Evolutionary conservation across 331 rosid species (phyloP).

Genomic region (Spiraea crenata): DNA sequence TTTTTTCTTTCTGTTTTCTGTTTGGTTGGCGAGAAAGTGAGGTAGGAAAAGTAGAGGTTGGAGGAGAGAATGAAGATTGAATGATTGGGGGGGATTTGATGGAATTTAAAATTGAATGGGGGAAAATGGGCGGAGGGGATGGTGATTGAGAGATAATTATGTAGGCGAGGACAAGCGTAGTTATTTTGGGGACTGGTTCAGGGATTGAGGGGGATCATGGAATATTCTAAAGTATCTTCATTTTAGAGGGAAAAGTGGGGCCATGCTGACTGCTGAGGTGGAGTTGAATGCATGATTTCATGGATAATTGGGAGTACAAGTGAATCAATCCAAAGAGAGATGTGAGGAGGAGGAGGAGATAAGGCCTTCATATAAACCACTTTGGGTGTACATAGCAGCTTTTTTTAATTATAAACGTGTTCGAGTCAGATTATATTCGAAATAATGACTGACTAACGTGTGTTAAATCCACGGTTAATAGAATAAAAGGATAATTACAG

Average conservation of each 20-base stretch:
- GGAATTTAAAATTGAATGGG: neutral
- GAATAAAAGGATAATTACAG: too few species aligned
- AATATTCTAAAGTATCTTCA: conserved; percentile 27
- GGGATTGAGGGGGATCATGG: neutral
- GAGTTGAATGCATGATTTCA: too few species aligned
- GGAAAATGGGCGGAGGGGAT: neutral
- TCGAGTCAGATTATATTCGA: too few species aligned
- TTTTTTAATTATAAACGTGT: too few species aligned
- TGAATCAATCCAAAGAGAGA: too few species aligned
- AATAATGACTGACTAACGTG: too few species aligned
- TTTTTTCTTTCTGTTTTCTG: neutral
- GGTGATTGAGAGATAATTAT: neutral
- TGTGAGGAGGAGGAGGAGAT: too few species aligned
- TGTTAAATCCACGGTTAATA: too few species aligned
- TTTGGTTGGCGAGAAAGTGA: neutral
- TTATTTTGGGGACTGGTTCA: neutral
- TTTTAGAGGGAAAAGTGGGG: neutral
- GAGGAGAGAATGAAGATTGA: neutral
- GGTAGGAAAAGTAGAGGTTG: neutral
- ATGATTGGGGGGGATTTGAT: neutral
- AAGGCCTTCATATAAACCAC: too few species aligned
- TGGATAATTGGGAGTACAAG: too few species aligned
- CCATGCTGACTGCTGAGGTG: neutral
- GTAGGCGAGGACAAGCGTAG: conserved; percentile 4
- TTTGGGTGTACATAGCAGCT: too few species aligned